These are phyloP conservation scores for Ogataea nakhonphanomensis DNA, from an alignment of 805 yeast genomes.

Conservation along the genomic window DNA sequence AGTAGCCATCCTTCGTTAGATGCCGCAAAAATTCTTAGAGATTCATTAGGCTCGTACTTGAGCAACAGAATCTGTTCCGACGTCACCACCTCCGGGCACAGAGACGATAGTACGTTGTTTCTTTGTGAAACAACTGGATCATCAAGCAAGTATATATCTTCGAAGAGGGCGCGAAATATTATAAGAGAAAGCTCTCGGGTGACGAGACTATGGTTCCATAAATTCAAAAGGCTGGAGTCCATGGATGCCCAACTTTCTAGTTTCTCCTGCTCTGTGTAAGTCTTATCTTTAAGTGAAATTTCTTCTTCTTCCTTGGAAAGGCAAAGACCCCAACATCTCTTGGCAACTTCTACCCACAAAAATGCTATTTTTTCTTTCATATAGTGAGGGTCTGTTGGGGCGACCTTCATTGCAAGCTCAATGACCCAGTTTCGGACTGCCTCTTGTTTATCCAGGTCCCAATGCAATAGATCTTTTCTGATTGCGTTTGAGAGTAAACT, in stretches of 20 bases:
- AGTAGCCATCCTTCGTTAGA: constrained; percentile 83
- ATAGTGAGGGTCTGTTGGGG: constrained; percentile 77
- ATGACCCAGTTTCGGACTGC: constrained; percentile 83
- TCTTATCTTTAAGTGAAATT: constrained; percentile 20
- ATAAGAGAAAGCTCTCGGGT: constrained; percentile 75
- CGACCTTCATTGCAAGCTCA: constrained; percentile 63
- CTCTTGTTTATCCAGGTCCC: constrained; percentile 50
- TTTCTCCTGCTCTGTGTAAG: constrained; percentile 44
- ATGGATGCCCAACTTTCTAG: constrained; percentile 78
- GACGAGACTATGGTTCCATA: constrained; percentile 66
- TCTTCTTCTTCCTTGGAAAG: constrained; percentile 33
- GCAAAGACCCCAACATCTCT: constrained; percentile 84
- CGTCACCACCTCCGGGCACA: constrained; percentile 79
- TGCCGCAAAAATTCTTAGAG: constrained; percentile 60
- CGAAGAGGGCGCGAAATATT: constrained; percentile 82
- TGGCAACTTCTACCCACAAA: constrained; percentile 88
- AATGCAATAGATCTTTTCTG: constrained; percentile 50
- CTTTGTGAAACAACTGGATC: constrained; percentile 87
- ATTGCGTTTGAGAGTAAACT: constrained; percentile 75
- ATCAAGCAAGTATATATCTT: constrained; percentile 87
- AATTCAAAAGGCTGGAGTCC: constrained; percentile 70
- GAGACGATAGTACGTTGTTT: constrained; percentile 69
- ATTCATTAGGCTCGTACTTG: constrained; percentile 64
- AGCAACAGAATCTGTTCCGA: constrained; percentile 60
- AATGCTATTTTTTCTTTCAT: constrained; percentile 85